A percentile compares a stretch with the other conserved stretches of the same genome.
These are phyloP conservation scores for Epithele typhae DNA, from an alignment of 768 basidiomycete species.

Conservation along the genomic window DNA sequence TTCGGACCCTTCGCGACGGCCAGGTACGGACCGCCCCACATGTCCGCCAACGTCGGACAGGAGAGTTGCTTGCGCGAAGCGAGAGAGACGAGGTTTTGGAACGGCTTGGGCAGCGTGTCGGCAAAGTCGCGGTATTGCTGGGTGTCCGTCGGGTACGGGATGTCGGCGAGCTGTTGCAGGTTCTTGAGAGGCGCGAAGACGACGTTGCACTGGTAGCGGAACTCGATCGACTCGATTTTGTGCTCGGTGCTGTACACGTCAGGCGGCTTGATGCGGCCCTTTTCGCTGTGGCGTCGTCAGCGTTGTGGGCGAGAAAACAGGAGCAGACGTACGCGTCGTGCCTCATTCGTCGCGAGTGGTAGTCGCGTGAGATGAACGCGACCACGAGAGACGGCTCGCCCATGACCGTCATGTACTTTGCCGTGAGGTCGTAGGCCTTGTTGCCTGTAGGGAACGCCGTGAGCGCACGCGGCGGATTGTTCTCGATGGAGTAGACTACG, in stretches of 20 bases:
- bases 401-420: constrained; percentile 50
- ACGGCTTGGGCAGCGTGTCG: constrained; percentile 33
- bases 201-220: constrained; percentile 43
- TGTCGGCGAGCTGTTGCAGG: constrained; percentile 43
- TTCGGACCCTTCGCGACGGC: constrained; percentile 39
- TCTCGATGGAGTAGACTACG: constrained; percentile 50
- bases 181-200: constrained; percentile 36
- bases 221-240: constrained; percentile 38
- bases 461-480: constrained; percentile 36
- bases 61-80: constrained; percentile 36
- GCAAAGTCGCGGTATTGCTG: constrained; percentile 34
- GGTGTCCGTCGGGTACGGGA: constrained; percentile 34
- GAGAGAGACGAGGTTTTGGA: constrained; percentile 35
- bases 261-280: too few species aligned
- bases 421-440: constrained; percentile 55
- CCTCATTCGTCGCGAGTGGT: constrained; percentile 7
- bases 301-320: too few species aligned
- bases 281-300: too few species aligned
- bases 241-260: constrained; percentile 29
- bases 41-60: constrained; percentile 37
- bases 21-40: constrained; percentile 38
- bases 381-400: constrained; percentile 45
- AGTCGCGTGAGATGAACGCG: constrained; percentile 42
- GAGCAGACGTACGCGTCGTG: not conserved
- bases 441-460: constrained; percentile 44